phyloP scores from a whole-genome alignment of 805 yeast species.

The Candida verbasci region DNA sequence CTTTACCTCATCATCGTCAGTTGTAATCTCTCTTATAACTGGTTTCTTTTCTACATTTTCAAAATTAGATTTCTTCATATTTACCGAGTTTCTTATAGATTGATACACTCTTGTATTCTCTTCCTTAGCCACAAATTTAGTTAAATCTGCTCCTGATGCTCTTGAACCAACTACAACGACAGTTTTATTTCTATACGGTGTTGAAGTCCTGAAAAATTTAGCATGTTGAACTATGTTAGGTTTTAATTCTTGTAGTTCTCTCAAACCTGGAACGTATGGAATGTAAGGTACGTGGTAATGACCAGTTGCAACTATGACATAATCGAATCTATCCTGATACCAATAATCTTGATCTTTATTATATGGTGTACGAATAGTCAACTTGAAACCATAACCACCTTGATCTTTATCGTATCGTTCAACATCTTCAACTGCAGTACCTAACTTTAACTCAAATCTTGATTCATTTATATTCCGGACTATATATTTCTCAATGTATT shows the following conservation, averaged over 20 bases:
- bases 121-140: slow-evolving; percentile 19
- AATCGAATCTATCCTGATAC: slow-evolving; percentile 36
- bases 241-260: slow-evolving; percentile 26
- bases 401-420: slow-evolving; percentile 11
- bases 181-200: slow-evolving; percentile 26
- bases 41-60: slow-evolving; percentile 21
- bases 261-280: slow-evolving; percentile 40
- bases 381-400: slow-evolving; percentile 12
- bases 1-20: slow-evolving; percentile 25
- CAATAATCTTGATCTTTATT: slow-evolving; percentile 26
- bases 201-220: slow-evolving; percentile 35
- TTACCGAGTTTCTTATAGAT: slow-evolving; percentile 18
- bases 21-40: slow-evolving; percentile 16
- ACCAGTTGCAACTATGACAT: slow-evolving; percentile 43
- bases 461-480: slow-evolving; percentile 14
- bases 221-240: slow-evolving; percentile 38
- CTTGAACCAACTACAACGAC: slow-evolving; percentile 23
- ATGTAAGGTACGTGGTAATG: slow-evolving; percentile 46
- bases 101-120: slow-evolving; percentile 21
- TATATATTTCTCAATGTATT: slow-evolving; percentile 27
- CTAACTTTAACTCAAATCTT: slow-evolving; percentile 19
- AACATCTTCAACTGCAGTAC: slow-evolving; percentile 39
- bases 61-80: slow-evolving; percentile 1
- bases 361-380: slow-evolving; percentile 16
- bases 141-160: slow-evolving; percentile 25